phyloP scores from a whole-genome alignment of 805 yeast species.

The Metschnikowia vanudenii region DNA sequence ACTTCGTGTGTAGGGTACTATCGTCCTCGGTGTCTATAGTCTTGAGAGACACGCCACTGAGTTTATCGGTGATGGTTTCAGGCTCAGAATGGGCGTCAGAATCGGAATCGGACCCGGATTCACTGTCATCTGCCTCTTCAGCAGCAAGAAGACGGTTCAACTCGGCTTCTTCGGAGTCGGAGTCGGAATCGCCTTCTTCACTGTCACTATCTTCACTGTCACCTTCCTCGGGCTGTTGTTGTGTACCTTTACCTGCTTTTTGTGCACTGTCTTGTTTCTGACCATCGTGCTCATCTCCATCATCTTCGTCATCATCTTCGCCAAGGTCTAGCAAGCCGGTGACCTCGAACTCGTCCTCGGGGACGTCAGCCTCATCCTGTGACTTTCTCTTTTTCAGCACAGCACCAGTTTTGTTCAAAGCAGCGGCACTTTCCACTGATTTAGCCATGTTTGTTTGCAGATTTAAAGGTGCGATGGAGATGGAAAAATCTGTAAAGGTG shows the following conservation, averaged over 20 bases:
- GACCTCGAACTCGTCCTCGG: conserved; percentile 16
- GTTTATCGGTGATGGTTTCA: conserved; percentile 51
- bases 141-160: conserved; percentile 58
- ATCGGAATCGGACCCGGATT: too few relatives aligned
- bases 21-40: conserved; percentile 44
- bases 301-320: conserved; percentile 13
- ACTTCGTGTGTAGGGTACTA: conserved; percentile 43
- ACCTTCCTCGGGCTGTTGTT: conserved; percentile 5
- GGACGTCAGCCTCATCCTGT: conserved; percentile 14
- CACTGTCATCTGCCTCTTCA: conserved; percentile 43
- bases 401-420: conserved; percentile 1
- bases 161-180: conserved; percentile 49
- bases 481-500: conserved; percentile 11
- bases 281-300: conserved; percentile 8
- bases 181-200: conserved; percentile 5
- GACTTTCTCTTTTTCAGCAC: conserved; percentile 17
- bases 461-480: conserved; percentile 2
- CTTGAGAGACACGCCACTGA: conserved; percentile 54
- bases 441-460: conserved; percentile 15
- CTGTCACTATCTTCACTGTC: conserved; percentile 7
- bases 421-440: conserved; percentile 7
- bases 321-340: conserved; percentile 17
- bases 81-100: conserved; percentile 55
- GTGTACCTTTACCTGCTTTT: conserved; percentile 5
- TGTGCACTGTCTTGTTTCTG: conserved; percentile 2